Base-by-base conservation (phyloP, 352 stramenopile species). In the Phytophthora sp. region DNA sequence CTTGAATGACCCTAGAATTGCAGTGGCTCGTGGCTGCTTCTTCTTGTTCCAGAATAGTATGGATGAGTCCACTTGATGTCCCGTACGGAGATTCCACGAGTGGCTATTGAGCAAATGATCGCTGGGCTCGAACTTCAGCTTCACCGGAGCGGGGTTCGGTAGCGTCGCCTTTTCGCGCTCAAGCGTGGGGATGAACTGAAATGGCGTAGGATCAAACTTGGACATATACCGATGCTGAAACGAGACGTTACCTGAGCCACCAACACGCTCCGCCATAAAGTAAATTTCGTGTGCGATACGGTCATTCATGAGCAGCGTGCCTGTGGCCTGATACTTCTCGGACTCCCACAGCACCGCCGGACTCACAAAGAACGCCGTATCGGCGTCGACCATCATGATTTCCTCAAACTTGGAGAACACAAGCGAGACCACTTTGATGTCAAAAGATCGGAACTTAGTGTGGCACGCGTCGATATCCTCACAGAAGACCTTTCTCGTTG, bases 21-120 rank as follows among this genome's bases (percentile, higher is more conserved):
- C 71, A 3, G 80, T 89, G 16, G 80, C 77, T 9, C 71, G 69
- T 2, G 57, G 70, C 49, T 89, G 76, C 33, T 56, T 56, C 20
- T 67, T 47, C 61, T 87, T 87, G 57, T 63, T 84, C 77, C 80
- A 89, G 2, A 87, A 68, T 55, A 85, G 54, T 4, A 89, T 51
- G 0, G 80, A 84, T 11, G 80, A 86, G 50, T 89, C 80, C 13
- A 80, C 67, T 12, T 86, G 70, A 35, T 86, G 77, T 12, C 80
- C 80, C 0, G 80, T 64, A 3, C 71, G 75, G 5, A 79, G 66
- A 36, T 78, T 86, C 74, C 76, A 89, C 36, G 74, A 67, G 51
- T 86, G 71, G 26, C 67, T 85, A 2, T 30, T 69, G 12, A 81
- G 50, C 20, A 81, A 51, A 7, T 67, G 66, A 11, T 78, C 62